phyloP scores from a whole-genome alignment of 805 yeast genomes.

The Sugiyamaella boreocaroliniensis region DNA sequence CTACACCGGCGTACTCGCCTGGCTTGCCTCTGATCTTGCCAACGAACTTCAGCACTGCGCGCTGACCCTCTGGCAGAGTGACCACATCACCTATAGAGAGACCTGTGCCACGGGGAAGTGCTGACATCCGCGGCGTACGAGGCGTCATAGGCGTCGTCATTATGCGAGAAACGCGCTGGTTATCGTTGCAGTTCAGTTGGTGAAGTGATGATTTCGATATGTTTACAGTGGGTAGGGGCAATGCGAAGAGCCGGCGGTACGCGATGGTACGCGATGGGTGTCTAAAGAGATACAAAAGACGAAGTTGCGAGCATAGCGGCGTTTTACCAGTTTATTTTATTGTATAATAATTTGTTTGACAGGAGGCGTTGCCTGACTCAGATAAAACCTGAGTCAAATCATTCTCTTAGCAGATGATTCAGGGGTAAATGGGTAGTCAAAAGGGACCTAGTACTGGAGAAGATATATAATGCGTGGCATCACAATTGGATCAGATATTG shows the following conservation, averaged over 20 bases:
- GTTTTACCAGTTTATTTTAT: too few relatives aligned
- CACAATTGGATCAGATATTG: too few relatives aligned
- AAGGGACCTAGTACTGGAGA: too few relatives aligned
- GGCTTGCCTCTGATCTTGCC: conserved; percentile 68
- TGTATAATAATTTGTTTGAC: too few relatives aligned
- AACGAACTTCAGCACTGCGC: conserved; percentile 59
- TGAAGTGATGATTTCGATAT: neutral
- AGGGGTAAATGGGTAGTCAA: neutral
- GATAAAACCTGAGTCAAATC: too few relatives aligned
- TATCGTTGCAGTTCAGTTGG: neutral
- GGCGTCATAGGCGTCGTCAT: conserved; percentile 6
- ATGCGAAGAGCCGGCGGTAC: neutral
- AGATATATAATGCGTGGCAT: too few relatives aligned
- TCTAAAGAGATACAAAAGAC: neutral
- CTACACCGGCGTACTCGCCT: conserved; percentile 84
- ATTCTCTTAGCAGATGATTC: neutral
- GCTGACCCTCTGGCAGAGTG: conserved; percentile 55
- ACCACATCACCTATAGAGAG: conserved; percentile 31
- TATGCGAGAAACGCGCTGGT: neutral
- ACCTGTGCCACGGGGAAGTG: conserved; percentile 1
- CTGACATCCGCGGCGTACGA: conserved; percentile 6
- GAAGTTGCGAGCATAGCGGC: neutral
- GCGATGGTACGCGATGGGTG: neutral
- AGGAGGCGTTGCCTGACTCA: too few relatives aligned
- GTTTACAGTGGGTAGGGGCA: neutral